A percentile compares a stretch with the other conserved stretches of the same genome.
phyloP scores from a whole-genome alignment of 1,284 basidiomycete genomes.

The Phylloboletellus chloephorus region DNA sequence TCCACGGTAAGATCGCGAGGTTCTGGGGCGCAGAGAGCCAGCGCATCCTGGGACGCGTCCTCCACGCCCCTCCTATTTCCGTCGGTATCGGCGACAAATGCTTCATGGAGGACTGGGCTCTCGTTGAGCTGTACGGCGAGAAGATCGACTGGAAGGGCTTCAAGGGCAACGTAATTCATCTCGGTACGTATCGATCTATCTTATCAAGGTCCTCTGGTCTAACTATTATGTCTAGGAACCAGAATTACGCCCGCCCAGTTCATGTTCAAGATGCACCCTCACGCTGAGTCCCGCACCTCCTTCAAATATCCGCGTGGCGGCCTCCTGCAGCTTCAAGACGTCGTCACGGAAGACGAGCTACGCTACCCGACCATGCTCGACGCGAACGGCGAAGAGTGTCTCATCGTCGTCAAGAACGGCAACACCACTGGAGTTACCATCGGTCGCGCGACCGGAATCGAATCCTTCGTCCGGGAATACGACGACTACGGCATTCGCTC shows the following conservation, averaged over 20 bases:
- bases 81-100: conserved; percentile 12
- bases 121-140: conserved; percentile 25
- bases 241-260: conserved; percentile 20
- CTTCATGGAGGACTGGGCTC: conserved; percentile 27
- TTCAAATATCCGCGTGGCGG: conserved; percentile 28
- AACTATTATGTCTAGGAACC: conserved; percentile 19
- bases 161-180: conserved; percentile 25
- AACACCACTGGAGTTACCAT: conserved; percentile 28
- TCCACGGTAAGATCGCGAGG: conserved; percentile 11
- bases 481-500: background rate
- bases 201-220: conserved; percentile 18
- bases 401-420: conserved; percentile 36
- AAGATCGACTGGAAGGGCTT: conserved; percentile 22
- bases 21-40: conserved; percentile 7
- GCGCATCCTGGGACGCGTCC: conserved; percentile 27
- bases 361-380: conserved; percentile 21
- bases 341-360: conserved; percentile 28
- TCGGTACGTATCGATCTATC: conserved; percentile 26
- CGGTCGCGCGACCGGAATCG: conserved; percentile 27
- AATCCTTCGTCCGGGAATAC: conserved; percentile 26
- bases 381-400: conserved; percentile 20
- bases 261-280: too few relatives aligned
- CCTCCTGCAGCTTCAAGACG: conserved; percentile 28
- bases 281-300: conserved; percentile 4
- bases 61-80: conserved; percentile 20